Conservation (phyloP, 176 grass and related monocot species). For the Alloteropsis semialata region DNA sequence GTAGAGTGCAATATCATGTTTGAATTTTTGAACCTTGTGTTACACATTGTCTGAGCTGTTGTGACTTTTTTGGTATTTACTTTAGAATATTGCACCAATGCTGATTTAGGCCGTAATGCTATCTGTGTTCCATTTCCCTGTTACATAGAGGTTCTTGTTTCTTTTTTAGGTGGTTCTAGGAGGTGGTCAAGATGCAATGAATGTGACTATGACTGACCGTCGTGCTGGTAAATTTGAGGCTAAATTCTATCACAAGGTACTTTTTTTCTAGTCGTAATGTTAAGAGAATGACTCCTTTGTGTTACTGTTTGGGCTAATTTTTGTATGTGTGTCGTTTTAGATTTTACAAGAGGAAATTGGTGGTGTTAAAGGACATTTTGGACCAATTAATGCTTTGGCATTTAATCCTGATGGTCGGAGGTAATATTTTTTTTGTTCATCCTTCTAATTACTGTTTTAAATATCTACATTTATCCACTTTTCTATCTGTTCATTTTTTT, state of each 20-base stretch:
- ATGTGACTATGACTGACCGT: constrained; percentile 77
- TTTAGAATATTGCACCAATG: not conserved
- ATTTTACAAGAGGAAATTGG: constrained; percentile 96
- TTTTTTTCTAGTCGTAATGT: not conserved
- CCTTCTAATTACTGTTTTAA: not conserved
- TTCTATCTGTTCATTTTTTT: not conserved
- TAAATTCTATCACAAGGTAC: constrained; percentile 80
- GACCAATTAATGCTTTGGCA: constrained; percentile 84
- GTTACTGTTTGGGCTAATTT: not conserved
- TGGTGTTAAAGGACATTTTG: constrained; percentile 96
- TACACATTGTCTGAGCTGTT: not conserved
- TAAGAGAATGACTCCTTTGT: not conserved
- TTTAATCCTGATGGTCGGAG: constrained; percentile 95
- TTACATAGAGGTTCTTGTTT: not conserved
- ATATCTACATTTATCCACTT: not conserved
- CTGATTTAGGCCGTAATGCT: not conserved
- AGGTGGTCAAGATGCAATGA: constrained; percentile 75
- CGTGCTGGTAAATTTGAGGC: constrained; percentile 94
- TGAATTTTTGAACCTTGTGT: not conserved
- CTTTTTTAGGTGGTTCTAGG: constrained; percentile 78
- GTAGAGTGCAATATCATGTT: not conserved
- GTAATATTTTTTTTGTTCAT: constrained; percentile 22
- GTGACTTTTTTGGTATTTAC: not conserved
- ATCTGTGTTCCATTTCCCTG: not conserved
- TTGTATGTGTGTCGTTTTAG: constrained; percentile 19